Evolutionary conservation across 202 grass and related monocot genomes (phyloP), one percentile per base, ranked within the genome.

Genomic region (Miscanthus sacchariflorus): DNA sequence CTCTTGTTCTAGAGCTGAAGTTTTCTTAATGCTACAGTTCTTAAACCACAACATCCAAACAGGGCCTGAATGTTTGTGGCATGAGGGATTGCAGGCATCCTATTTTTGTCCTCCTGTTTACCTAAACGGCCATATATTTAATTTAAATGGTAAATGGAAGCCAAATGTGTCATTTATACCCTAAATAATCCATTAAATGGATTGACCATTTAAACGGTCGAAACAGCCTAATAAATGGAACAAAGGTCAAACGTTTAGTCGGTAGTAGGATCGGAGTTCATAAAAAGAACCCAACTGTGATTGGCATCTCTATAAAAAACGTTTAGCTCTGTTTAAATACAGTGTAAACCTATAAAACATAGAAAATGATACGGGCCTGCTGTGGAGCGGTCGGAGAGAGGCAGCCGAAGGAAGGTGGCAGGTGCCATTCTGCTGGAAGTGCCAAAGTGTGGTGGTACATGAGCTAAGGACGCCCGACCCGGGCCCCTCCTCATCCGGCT

Each of bases 391-490:
- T 54, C 72, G 39, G n/a, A 74, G 52, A 61, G 74, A 54, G 18
- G 84, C 46, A 56, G 65, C 35, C 14, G 63, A 54, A 23, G 44
- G 66, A 40, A 79, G 33, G 23, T 7, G 36, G 81, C 77, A 45
- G 59, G 77, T 45, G 77, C 54, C 77, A n/a, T 13, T 65, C 77
- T 65, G 77, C 77, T 65, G 58, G 56, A 39, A 50, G 23, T 48
- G 61, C 40, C 61, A 39, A 12, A 21, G 28, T 2, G 42, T n/a
- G 25, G 79, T 69, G 79, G n/a, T 56, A 56, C 13, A 0, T 61
- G 54, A 61, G 18, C 46, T 54, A 56, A 18, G 74, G 28, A 21
- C 75, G 75, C 50, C 36, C 38, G 14, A 80, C 77, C 9, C 58
- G 39, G 77, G 38, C 45, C 24, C 45, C 7, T 7, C 54, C 74